Evolutionary conservation across 257 asterid genomes (phyloP).

Genomic region (Galeopsis tetrahit): DNA sequence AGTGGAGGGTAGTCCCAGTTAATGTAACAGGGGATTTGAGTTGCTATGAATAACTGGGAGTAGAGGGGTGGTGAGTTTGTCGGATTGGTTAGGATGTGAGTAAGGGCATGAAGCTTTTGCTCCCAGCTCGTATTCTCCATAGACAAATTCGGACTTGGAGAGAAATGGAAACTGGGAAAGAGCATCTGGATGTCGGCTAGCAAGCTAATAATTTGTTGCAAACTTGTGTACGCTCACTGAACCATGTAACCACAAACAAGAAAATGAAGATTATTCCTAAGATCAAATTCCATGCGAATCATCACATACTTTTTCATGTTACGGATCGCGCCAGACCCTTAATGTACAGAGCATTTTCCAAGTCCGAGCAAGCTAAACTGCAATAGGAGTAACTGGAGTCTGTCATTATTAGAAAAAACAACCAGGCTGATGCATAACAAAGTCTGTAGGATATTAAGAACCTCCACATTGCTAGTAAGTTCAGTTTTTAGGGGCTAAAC

Average conservation of each 20-base stretch:
- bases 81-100: constrained; percentile 73
- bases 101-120: constrained; percentile 63
- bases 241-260: not conserved
- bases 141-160: not conserved
- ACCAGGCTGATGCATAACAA: not conserved
- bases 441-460: not conserved
- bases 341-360: not conserved
- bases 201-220: not conserved
- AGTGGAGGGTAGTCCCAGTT: constrained; percentile 96
- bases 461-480: not conserved
- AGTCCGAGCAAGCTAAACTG: constrained; percentile 1
- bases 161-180: not conserved
- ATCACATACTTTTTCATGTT: not conserved
- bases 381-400: not conserved
- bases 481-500: not conserved
- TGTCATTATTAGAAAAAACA: not conserved
- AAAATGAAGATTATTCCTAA: not conserved
- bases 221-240: not conserved
- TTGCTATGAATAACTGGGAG: constrained; percentile 73
- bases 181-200: not conserved
- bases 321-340: not conserved
- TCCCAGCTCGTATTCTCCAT: constrained; percentile 84
- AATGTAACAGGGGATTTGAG: constrained; percentile 83
- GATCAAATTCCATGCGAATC: not conserved
- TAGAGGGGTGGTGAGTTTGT: constrained; percentile 71